phyloP scores from a whole-genome alignment of 2,329 filamentous ascomycete species.

The Fusarium transvaalense region DNA sequence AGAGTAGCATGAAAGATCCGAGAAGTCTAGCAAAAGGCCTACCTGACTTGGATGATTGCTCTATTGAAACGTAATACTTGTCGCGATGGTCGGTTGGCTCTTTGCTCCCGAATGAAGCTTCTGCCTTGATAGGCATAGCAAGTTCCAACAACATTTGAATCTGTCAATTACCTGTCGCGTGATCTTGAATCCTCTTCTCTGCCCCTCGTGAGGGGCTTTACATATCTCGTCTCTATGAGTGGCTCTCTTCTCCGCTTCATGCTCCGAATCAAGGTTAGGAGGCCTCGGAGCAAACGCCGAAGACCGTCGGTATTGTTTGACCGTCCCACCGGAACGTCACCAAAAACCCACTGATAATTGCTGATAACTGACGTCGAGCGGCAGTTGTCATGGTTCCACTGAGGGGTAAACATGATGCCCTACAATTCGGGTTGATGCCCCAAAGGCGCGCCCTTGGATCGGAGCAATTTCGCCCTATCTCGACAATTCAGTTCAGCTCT shows the following conservation, averaged over 20 bases:
- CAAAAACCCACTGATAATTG: neutral
- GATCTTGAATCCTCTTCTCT: too few relatives aligned
- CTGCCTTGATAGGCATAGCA: neutral
- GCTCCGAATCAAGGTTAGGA: neutral
- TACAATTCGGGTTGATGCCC: neutral
- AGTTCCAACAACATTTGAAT: neutral
- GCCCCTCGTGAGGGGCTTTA: neutral
- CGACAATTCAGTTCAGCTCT: neutral
- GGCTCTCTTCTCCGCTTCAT: neutral
- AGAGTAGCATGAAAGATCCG: too few relatives aligned
- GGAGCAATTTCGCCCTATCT: neutral
- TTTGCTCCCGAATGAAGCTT: too few relatives aligned
- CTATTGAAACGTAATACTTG: too few relatives aligned
- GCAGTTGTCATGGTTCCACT: neutral
- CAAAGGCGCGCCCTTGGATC: neutral
- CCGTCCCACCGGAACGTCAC: conserved; percentile 2
- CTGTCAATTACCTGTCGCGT: neutral
- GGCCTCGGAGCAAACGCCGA: neutral
- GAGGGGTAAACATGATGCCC: neutral
- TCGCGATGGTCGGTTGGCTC: too few relatives aligned
- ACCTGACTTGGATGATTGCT: too few relatives aligned
- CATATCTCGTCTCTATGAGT: neutral
- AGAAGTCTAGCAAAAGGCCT: too few relatives aligned
- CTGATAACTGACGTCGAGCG: neutral
- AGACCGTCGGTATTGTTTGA: neutral